These are phyloP conservation scores for Podospora sp. DNA, from an alignment of 495 filamentous ascomycete species.

Conservation along the genomic window DNA sequence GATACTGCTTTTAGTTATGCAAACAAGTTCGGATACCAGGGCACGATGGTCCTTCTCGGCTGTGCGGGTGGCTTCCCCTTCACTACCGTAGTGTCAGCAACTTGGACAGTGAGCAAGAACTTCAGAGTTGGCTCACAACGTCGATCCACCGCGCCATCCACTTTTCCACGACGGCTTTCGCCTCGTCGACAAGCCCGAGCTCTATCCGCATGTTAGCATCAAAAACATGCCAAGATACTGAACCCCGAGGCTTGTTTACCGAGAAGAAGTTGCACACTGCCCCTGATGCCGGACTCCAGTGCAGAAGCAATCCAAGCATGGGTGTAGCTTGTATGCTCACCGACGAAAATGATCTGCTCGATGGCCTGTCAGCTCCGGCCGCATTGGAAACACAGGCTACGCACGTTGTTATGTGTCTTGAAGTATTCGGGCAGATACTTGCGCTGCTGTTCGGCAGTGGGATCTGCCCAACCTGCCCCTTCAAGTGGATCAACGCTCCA, in stretches of 20 bases:
- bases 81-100: background rate
- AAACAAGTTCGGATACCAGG: background rate
- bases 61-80: too few species aligned
- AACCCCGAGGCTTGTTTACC: conserved; percentile 29
- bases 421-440: conserved; percentile 71
- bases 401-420: conserved; percentile 62
- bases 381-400: background rate
- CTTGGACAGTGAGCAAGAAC: background rate
- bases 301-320: conserved; percentile 74
- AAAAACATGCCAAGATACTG: background rate
- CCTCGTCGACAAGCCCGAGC: conserved; percentile 67
- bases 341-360: conserved; percentile 62
- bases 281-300: conserved; percentile 66
- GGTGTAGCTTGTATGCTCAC: conserved; percentile 74
- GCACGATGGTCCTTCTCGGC: too few species aligned
- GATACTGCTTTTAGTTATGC: background rate
- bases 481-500: conserved; percentile 61
- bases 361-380: background rate
- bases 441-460: conserved; percentile 62
- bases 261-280: conserved; percentile 64
- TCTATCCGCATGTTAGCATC: conserved; percentile 33
- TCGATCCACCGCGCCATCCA: conserved; percentile 68
- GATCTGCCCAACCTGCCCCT: conserved; percentile 59
- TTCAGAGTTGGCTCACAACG: background rate
- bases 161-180: conserved; percentile 58